A percentile compares a stretch with the other conserved stretches of the same genome.
Conservation (phyloP, 78 protist genomes). For the Dictyostelium firmibasis region DNA sequence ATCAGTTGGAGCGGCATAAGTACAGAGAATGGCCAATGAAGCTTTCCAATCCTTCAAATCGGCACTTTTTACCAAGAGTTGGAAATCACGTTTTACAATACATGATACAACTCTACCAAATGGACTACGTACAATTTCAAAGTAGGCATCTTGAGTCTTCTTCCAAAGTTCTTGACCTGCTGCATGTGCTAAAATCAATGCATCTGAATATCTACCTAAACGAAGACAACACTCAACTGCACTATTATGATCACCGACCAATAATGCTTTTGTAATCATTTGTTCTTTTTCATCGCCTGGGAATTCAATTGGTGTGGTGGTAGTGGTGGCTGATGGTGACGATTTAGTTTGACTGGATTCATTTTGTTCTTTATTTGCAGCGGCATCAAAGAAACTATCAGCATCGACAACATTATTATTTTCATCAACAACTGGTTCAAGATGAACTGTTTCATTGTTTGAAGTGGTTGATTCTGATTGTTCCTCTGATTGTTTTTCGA, state of each 20-base stretch:
- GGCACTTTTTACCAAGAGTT: conserved; percentile 34
- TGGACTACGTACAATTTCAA: conserved; percentile 35
- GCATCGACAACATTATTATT: background rate
- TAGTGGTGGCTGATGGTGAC: background rate
- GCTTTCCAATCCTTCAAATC: conserved; percentile 77
- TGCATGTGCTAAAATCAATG: conserved; percentile 83
- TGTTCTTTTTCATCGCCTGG: conserved; percentile 69
- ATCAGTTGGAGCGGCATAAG: conserved; percentile 81
- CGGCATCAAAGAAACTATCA: background rate
- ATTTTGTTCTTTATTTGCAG: background rate
- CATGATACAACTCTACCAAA: conserved; percentile 53
- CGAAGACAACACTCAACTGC: conserved; percentile 86
- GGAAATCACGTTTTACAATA: conserved; percentile 74
- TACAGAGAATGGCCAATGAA: conserved; percentile 76
- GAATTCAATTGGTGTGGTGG: conserved; percentile 38
- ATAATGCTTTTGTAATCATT: conserved; percentile 69
- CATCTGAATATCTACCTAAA: conserved; percentile 85
- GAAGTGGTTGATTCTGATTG: background rate
- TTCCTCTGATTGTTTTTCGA: background rate
- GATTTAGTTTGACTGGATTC: background rate
- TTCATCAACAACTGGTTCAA: background rate
- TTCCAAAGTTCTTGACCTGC: conserved; percentile 71
- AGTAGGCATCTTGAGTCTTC: conserved; percentile 63
- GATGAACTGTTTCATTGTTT: background rate
- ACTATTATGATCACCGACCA: conserved; percentile 75